A percentile compares a stretch with the other conserved stretches of the same genome.
phyloP scores from a whole-genome alignment of 352 stramenopile species.

The Phytophthora melonis region DNA sequence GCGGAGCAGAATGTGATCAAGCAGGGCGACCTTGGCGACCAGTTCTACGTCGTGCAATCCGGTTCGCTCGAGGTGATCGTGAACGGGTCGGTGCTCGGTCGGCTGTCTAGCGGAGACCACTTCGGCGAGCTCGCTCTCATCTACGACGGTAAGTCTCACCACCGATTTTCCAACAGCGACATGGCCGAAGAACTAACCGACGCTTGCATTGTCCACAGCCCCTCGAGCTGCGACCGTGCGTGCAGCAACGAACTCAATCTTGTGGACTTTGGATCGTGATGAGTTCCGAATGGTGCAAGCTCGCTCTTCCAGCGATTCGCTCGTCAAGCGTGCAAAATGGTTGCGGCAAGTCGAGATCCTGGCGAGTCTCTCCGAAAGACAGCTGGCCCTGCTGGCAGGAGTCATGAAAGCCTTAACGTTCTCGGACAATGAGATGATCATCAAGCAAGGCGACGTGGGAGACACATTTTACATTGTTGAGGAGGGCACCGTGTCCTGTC shows the following conservation, averaged over 20 bases:
- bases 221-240: constrained; percentile 92
- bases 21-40: constrained; percentile 92
- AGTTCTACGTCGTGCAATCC: constrained; percentile 91
- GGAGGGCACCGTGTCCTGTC: constrained; percentile 71
- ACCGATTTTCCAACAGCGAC: neutral
- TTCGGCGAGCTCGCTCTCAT: constrained; percentile 94
- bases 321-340: constrained; percentile 79
- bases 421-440: constrained; percentile 79
- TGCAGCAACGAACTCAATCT: constrained; percentile 86
- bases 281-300: constrained; percentile 89
- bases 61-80: constrained; percentile 79
- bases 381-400: constrained; percentile 72
- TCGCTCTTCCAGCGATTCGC: constrained; percentile 76
- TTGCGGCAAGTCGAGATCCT: constrained; percentile 79
- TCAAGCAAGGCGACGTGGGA: constrained; percentile 81
- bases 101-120: constrained; percentile 69
- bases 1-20: constrained; percentile 92
- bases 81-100: constrained; percentile 68
- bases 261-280: constrained; percentile 92
- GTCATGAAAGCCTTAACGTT: constrained; percentile 74
- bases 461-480: constrained; percentile 89
- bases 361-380: constrained; percentile 66
- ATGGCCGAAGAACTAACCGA: neutral
- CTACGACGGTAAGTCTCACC: constrained; percentile 61
- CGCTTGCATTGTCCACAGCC: constrained; percentile 42